A percentile compares a stretch with the other conserved stretches of the same genome.
phyloP scores from a whole-genome alignment of 2,329 filamentous ascomycete species.

The Sporothrix pallida region DNA sequence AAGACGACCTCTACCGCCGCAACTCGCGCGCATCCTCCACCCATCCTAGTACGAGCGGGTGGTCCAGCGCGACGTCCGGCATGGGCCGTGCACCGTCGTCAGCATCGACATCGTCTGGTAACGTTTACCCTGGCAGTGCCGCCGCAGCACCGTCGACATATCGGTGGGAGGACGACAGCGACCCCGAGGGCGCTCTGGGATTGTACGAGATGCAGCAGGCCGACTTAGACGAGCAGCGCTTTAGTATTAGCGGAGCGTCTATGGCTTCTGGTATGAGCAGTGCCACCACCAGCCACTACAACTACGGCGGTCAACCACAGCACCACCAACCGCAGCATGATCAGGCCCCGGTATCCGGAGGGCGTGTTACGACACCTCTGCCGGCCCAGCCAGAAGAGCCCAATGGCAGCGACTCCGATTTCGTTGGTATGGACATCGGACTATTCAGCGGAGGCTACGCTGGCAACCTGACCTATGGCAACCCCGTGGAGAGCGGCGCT shows the following conservation, averaged over 20 bases:
- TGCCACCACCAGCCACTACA: conserved; percentile 28
- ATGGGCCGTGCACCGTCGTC: conserved; percentile 42
- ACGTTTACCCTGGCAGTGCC: not conserved
- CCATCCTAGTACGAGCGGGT: conserved; percentile 44
- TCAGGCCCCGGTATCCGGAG: conserved; percentile 38
- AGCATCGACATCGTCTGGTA: conserved; percentile 27
- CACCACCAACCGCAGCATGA: conserved; percentile 37
- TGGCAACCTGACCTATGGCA: conserved; percentile 58
- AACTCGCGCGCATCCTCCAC: conserved; percentile 58
- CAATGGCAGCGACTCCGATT: conserved; percentile 72
- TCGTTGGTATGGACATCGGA: conserved; percentile 73
- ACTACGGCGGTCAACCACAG: conserved; percentile 26
- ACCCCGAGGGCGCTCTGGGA: conserved; percentile 85
- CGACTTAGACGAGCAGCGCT: conserved; percentile 74
- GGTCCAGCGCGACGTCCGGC: conserved; percentile 50
- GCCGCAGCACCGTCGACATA: conserved; percentile 44
- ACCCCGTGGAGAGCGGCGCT: conserved; percentile 47
- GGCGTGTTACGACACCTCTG: conserved; percentile 44
- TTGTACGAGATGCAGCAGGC: conserved; percentile 83
- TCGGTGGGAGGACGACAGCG: conserved; percentile 69
- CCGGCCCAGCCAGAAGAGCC: conserved; percentile 58
- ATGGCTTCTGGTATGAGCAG: conserved; percentile 34
- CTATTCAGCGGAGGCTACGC: conserved; percentile 75
- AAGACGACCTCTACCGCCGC: conserved; percentile 40
- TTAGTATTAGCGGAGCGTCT: conserved; percentile 60